Evolutionary conservation across 2,329 filamentous ascomycete species (phyloP).

Genomic region (Nigrospora osmanthi): DNA sequence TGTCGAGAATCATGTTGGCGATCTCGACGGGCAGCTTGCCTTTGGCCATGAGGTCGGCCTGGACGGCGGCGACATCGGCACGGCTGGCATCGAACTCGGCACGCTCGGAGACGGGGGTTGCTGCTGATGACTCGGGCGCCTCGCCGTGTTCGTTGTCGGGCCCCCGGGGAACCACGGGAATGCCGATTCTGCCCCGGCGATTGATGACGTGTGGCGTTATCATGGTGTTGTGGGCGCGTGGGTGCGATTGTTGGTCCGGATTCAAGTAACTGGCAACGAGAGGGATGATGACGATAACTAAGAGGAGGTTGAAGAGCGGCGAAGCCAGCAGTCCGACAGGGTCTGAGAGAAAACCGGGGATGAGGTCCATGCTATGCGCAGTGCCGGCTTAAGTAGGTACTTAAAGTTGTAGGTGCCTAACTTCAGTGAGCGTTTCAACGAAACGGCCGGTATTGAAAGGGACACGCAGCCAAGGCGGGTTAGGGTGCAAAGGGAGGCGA

Average conservation of each 20-base stretch:
- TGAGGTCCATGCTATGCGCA: no score
- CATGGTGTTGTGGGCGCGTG: not conserved
- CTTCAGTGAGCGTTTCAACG: no score
- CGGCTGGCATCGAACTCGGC: conserved; percentile 10
- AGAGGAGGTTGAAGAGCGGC: not conserved
- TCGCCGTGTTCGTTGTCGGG: not conserved
- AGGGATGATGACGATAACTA: not conserved
- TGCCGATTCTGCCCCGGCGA: conserved; percentile 9
- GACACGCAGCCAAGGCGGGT: no score
- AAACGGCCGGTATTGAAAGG: no score
- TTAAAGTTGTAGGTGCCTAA: no score
- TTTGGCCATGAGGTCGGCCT: conserved; percentile 35
- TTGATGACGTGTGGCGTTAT: conserved; percentile 11
- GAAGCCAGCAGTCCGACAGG: no score
- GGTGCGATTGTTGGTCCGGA: not conserved
- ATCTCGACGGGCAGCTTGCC: conserved; percentile 44
- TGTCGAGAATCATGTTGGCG: conserved; percentile 47
- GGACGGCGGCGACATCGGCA: conserved; percentile 40
- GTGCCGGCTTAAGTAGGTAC: no score
- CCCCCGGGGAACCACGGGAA: conserved; percentile 1
- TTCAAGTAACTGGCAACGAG: not conserved
- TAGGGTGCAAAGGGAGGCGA: no score
- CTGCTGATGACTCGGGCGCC: not conserved
- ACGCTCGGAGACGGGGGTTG: conserved; percentile 4
- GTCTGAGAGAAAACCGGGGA: no score